Evolutionary conservation across 2,329 filamentous ascomycete genomes (phyloP).

Genomic region (Geoglossum cookeanum): DNA sequence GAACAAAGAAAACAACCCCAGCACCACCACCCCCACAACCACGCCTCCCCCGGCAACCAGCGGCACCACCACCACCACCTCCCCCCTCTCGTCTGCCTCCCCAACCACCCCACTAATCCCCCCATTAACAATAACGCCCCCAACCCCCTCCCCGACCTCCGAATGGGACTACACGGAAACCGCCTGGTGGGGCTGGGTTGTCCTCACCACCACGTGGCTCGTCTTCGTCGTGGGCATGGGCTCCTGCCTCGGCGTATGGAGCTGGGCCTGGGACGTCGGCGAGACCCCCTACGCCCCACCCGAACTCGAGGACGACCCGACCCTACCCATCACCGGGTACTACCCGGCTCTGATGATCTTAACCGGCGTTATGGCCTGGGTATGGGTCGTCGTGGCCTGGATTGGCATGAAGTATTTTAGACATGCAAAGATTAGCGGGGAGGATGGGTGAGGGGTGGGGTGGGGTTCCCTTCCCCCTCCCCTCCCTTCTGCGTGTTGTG

Average conservation of each 20-base stretch:
- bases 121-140: neutral
- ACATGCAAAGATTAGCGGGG: conserved; percentile 74
- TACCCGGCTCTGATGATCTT: conserved; percentile 89
- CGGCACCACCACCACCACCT: neutral
- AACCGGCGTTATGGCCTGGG: conserved; percentile 93
- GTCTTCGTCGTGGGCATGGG: conserved; percentile 96
- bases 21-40: conserved; percentile 6
- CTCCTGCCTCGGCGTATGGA: conserved; percentile 86
- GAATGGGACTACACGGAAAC: conserved; percentile 89
- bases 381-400: conserved; percentile 96
- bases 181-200: conserved; percentile 95
- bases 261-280: conserved; percentile 97
- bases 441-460: conserved; percentile 27
- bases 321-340: conserved; percentile 87
- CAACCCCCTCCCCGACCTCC: conserved; percentile 8
- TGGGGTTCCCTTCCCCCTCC: neutral
- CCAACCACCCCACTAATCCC: neutral
- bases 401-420: conserved; percentile 99
- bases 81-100: conserved; percentile 2
- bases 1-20: conserved; percentile 5
- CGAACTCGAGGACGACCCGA: conserved; percentile 86
- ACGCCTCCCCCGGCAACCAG: too few species aligned
- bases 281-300: conserved; percentile 90
- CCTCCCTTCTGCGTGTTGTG: neutral
- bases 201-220: conserved; percentile 78